Evolutionary conservation across 148 eudicot species (phyloP), one percentile per base, ranked within the genome.

Genomic region (Rhododendron ovatum): DNA sequence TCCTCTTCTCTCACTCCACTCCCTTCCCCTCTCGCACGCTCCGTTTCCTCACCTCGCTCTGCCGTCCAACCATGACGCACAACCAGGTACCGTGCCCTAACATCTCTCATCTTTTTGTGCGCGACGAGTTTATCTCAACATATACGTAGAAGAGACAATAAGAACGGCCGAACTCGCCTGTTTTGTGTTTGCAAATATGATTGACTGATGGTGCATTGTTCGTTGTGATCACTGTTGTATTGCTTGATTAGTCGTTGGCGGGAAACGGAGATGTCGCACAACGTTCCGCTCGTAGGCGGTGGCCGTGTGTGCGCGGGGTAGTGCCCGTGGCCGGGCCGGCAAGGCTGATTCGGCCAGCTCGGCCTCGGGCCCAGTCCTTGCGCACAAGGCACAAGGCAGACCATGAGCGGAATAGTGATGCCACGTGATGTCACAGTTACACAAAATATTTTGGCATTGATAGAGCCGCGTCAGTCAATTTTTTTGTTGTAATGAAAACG

Each of bases 11-110:
- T 63, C 91, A 45, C 80, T 87, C 83, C 79, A 26, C 2, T 45
- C 78, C 86, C 73, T 39, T 17, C n/a, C 83, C 18, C 41, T 28
- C 37, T 48, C 67, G 51, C 35, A 13, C 30, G 7, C 26, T 67
- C 83, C 22, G 75, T 78, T 80, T 45, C 63, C 26, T 53, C 50
- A 5, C 37, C 77, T 76, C 79, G 37, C 3, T 48, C 45, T 41
- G 39, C 47, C 18, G 35, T 45, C 83, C 90, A 61, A 43, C 75
- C 83, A 92, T 92, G 92, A 86, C 90, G 50, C 87, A 81, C 53
- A 57, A 83, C 45, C 81, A 89, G 92, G 93, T 91, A 63, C 20
- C 10, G 7, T 41, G 4, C 47, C 15, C 55, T 4, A 50, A 13
- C 18, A 39, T 79, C 12, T 22, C 10, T 82, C 24, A 39, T n/a